These are phyloP conservation scores for Cyberlindnera euphorbiae DNA, from an alignment of 805 yeast species.

Conservation along the genomic window DNA sequence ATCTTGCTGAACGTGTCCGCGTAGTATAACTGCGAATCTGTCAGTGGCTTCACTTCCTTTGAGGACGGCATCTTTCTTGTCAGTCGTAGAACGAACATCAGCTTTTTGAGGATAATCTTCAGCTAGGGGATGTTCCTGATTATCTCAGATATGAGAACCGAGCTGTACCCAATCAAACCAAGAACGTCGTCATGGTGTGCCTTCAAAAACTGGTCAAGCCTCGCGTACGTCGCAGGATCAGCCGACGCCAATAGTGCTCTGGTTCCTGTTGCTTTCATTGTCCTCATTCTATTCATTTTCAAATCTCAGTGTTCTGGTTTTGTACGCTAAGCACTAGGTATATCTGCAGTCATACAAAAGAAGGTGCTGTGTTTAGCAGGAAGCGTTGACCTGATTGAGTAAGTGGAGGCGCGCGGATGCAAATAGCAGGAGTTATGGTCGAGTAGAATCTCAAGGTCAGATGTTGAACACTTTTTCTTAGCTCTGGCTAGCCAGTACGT, in stretches of 20 bases:
- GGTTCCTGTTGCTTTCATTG: background rate
- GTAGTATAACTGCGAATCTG: constrained; percentile 6
- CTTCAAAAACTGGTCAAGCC: constrained; percentile 9
- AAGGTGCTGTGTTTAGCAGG: too few relatives aligned
- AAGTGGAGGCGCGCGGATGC: too few relatives aligned
- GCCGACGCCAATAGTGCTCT: constrained; percentile 1
- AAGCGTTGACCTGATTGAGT: too few relatives aligned
- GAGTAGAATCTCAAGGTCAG: too few relatives aligned
- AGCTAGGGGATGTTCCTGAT: constrained; percentile 17
- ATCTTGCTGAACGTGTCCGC: constrained; percentile 9
- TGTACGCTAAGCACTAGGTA: too few relatives aligned
- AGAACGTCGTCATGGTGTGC: constrained; percentile 15
- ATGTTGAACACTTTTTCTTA: too few relatives aligned
- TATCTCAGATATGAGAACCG: constrained; percentile 13
- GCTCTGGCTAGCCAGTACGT: too few relatives aligned
- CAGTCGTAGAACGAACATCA: constrained; percentile 11
- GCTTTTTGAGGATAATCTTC: constrained; percentile 9
- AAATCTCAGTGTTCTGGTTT: background rate
- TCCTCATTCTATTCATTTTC: background rate
- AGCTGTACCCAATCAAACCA: constrained; percentile 14
- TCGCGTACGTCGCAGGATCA: constrained; percentile 6
- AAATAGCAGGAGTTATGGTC: too few relatives aligned
- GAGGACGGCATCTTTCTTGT: background rate
- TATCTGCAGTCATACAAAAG: too few relatives aligned
- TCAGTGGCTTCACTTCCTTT: constrained; percentile 2